phyloP scores from a whole-genome alignment of 768 basidiomycete genomes.

The Gloeopeniophorella convolvens region DNA sequence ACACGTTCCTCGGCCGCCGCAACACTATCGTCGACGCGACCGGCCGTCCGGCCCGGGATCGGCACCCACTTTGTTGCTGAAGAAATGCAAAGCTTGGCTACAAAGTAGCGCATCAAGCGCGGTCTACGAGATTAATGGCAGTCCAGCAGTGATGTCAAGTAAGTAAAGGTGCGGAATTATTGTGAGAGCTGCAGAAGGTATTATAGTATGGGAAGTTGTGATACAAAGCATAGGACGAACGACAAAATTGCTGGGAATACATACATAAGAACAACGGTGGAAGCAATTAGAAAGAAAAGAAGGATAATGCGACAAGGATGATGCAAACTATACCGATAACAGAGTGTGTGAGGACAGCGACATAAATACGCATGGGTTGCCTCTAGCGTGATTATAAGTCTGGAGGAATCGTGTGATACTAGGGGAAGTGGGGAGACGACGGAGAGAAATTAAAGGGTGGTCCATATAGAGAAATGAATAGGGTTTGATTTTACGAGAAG shows the following conservation, averaged over 20 bases:
- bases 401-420: not conserved
- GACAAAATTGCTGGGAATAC: slow-evolving; percentile 10
- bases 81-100: not conserved
- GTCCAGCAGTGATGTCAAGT: not conserved
- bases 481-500: slow-evolving; percentile 8
- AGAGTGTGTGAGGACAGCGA: slow-evolving; percentile 17
- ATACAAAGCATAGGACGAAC: slow-evolving; percentile 12
- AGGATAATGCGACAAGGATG: slow-evolving; percentile 16
- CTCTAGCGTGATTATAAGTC: slow-evolving; percentile 5
- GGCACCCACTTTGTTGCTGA: too few relatives aligned
- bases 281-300: slow-evolving; percentile 8
- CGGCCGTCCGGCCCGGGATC: slow-evolving; percentile 9
- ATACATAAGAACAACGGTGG: slow-evolving; percentile 10
- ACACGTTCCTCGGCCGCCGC: not conserved
- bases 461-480: not conserved
- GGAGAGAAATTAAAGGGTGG: slow-evolving; percentile 5
- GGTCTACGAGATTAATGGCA: not conserved
- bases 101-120: not conserved
- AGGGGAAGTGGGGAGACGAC: too few relatives aligned
- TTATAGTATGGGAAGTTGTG: slow-evolving; percentile 2
- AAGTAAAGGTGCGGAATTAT: slow-evolving; percentile 9
- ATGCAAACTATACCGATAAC: slow-evolving; percentile 18
- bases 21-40: too few relatives aligned
- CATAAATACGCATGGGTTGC: slow-evolving; percentile 11
- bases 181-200: slow-evolving; percentile 2